Conservation (phyloP, 1,284 basidiomycete genomes). For the Sutorius eximius region DNA sequence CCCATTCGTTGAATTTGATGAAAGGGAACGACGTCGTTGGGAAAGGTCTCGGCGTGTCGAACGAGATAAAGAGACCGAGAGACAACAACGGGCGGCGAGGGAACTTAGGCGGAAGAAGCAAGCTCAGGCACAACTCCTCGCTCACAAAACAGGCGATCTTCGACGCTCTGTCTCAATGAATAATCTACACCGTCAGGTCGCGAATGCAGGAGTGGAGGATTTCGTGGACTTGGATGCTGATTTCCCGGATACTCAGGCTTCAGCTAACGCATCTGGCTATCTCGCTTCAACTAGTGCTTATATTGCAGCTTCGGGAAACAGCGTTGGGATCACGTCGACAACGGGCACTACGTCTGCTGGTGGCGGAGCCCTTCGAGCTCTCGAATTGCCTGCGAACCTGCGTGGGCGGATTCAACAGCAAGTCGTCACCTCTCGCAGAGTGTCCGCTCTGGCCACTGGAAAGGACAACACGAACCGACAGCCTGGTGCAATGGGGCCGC, state of each 20-base stretch:
- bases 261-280: constrained; percentile 69
- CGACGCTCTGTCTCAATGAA: constrained; percentile 78
- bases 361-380: constrained; percentile 43
- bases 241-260: constrained; percentile 46
- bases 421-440: constrained; percentile 61
- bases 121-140: constrained; percentile 39
- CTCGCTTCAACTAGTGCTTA: constrained; percentile 61
- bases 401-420: constrained; percentile 61
- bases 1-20: constrained; percentile 73
- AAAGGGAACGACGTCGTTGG: constrained; percentile 65
- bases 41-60: constrained; percentile 57
- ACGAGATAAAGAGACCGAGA: constrained; percentile 48
- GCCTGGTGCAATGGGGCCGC: constrained; percentile 63
- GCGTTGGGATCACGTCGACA: constrained; percentile 89
- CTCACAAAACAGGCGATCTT: constrained; percentile 55
- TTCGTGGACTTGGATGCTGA: constrained; percentile 52
- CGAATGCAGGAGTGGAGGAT: constrained; percentile 35
- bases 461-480: constrained; percentile 36
- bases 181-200: constrained; percentile 61
- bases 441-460: constrained; percentile 33
- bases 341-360: constrained; percentile 79
- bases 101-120: constrained; percentile 46
- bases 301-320: constrained; percentile 92
- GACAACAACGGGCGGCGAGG: constrained; percentile 43
- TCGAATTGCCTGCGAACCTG: constrained; percentile 53